phyloP scores from a whole-genome alignment of 1,139 yeast genomes.

The Candida tropicalis region DNA sequence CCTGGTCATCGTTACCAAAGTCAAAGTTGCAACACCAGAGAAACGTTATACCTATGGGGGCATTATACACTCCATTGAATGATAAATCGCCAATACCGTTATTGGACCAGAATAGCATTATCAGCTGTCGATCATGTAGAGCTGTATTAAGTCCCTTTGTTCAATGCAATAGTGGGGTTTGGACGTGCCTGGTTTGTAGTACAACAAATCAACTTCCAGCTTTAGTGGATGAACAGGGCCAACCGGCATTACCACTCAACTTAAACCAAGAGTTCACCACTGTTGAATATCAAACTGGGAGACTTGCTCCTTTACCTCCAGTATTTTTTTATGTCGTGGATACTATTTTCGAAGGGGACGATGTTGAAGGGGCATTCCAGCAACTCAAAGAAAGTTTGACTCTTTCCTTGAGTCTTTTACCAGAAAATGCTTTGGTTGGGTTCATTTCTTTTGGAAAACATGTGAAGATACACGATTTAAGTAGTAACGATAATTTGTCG shows the following conservation, averaged over 20 bases:
- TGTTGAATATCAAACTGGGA: conserved; percentile 61
- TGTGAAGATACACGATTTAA: conserved; percentile 63
- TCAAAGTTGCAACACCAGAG: conserved; percentile 60
- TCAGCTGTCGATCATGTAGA: conserved; percentile 59
- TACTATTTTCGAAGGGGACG: conserved; percentile 55
- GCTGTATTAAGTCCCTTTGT: conserved; percentile 63
- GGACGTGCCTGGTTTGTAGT: conserved; percentile 70
- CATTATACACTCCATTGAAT: conserved; percentile 68
- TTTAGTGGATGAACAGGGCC: conserved; percentile 16
- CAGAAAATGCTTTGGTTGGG: conserved; percentile 61
- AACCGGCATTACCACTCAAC: conserved; percentile 31
- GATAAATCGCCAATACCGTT: conserved; percentile 47
- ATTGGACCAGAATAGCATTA: conserved; percentile 28
- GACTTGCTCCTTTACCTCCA: conserved; percentile 44
- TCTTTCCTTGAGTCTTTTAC: conserved; percentile 57
- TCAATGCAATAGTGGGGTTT: conserved; percentile 40
- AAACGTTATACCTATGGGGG: conserved; percentile 62
- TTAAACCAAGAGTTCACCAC: conserved; percentile 49
- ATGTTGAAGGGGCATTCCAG: conserved; percentile 38
- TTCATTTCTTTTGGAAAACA: conserved; percentile 65
- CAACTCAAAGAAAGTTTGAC: conserved; percentile 59
- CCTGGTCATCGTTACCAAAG: conserved; percentile 84
- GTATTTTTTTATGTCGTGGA: conserved; percentile 70
- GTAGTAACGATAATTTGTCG: conserved; percentile 29
- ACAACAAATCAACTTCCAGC: conserved; percentile 49